phyloP scores from a whole-genome alignment of 805 yeast genomes.

The Kazachstania kunashirensis region DNA sequence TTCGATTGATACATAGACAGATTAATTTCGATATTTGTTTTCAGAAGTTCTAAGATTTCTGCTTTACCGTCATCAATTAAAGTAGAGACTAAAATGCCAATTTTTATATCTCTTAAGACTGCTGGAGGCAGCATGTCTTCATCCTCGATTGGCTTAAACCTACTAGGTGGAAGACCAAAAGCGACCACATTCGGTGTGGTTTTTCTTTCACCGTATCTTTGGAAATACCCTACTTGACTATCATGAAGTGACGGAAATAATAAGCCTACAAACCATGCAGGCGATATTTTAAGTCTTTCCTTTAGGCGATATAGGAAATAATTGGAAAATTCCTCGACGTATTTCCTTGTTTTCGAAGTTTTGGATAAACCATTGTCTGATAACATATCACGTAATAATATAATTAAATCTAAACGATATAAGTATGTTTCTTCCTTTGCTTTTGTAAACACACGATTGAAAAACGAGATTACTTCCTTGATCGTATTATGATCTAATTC shows the following conservation, averaged over 20 bases:
- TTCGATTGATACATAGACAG: conserved; percentile 11
- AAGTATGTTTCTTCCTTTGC: conserved; percentile 49
- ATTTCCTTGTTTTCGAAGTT: conserved; percentile 40
- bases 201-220: conserved; percentile 32
- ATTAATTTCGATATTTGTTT: conserved; percentile 12
- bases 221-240: conserved; percentile 39
- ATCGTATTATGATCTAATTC: conserved; percentile 55
- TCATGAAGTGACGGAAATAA: conserved; percentile 51
- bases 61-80: conserved; percentile 26
- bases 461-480: conserved; percentile 54
- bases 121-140: conserved; percentile 17
- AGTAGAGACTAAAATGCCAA: conserved; percentile 27
- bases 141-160: conserved; percentile 17
- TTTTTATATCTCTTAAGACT: conserved; percentile 18
- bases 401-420: conserved; percentile 67
- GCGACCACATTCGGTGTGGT: conserved; percentile 1
- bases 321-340: conserved; percentile 53
- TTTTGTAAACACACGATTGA: conserved; percentile 60
- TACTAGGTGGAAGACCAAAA: conserved; percentile 18
- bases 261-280: conserved; percentile 49
- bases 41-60: conserved; percentile 15
- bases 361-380: conserved; percentile 42
- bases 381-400: conserved; percentile 43
- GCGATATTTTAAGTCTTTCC: conserved; percentile 40
- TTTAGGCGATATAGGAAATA: conserved; percentile 55